phyloP scores from a whole-genome alignment of 768 basidiomycete species.

The Xerocomellus amylosporus region DNA sequence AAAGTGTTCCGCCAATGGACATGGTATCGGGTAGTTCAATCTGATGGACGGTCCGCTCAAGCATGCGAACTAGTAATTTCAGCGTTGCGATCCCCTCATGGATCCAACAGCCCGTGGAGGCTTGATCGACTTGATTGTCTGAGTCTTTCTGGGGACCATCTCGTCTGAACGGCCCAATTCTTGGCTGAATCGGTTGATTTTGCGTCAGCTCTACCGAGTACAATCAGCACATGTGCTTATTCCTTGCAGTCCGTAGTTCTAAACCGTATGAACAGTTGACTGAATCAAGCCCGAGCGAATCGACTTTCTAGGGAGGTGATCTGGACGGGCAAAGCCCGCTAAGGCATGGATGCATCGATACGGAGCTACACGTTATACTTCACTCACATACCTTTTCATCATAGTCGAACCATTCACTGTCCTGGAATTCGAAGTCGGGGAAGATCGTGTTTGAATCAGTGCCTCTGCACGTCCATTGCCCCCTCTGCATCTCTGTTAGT shows the following conservation, averaged over 20 bases:
- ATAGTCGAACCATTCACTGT: slow-evolving; percentile 78
- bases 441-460: slow-evolving; percentile 54
- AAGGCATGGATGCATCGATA: slow-evolving; percentile 4
- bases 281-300: slow-evolving; percentile 60
- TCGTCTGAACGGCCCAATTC: neutral
- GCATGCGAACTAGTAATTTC: too few relatives aligned
- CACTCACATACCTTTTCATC: slow-evolving; percentile 71
- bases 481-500: slow-evolving; percentile 43
- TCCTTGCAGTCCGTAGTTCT: too few relatives aligned
- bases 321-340: slow-evolving; percentile 65
- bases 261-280: neutral
- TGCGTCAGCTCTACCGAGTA: neutral
- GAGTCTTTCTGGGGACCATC: neutral
- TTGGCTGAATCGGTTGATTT: neutral
- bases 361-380: neutral
- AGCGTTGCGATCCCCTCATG: too few relatives aligned
- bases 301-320: slow-evolving; percentile 64
- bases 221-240: neutral
- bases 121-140: neutral
- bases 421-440: slow-evolving; percentile 50
- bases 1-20: neutral
- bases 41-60: neutral
- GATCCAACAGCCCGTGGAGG: too few relatives aligned
- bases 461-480: slow-evolving; percentile 75
- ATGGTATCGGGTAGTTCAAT: neutral